Conservation (phyloP, 768 basidiomycete species). For the Roridomyces roridus region DNA sequence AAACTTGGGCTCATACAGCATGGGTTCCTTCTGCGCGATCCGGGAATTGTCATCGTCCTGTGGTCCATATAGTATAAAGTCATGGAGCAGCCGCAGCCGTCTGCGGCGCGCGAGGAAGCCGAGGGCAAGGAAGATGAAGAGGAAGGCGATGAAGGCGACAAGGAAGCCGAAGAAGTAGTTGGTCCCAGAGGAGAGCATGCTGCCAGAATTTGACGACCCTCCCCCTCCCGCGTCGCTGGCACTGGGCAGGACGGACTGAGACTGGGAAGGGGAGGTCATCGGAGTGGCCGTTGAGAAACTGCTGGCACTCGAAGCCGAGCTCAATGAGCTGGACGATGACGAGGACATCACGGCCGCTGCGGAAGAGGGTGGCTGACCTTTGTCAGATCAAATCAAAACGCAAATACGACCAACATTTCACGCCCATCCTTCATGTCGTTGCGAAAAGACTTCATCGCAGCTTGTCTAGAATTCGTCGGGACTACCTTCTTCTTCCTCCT, state of each 20-base stretch:
- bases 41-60: conserved; percentile 1
- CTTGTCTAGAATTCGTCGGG: conserved; percentile 63
- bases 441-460: conserved; percentile 51
- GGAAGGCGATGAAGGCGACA: conserved; percentile 15
- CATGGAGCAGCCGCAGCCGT: conserved; percentile 12
- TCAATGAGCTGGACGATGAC: no score
- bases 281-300: no score
- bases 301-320: no score
- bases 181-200: neutral
- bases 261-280: no score
- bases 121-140: conserved; percentile 18
- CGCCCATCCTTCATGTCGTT: neutral
- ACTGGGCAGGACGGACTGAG: no score
- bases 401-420: conserved; percentile 18
- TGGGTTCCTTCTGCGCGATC: conserved; percentile 15
- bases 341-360: no score
- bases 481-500: conserved; percentile 70
- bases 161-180: conserved; percentile 22
- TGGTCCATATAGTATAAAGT: conserved; percentile 15
- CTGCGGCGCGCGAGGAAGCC: conserved; percentile 18
- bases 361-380: no score
- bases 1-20: conserved; percentile 17
- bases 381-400: neutral
- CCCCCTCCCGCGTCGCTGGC: no score
- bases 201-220: no score